These are phyloP conservation scores for Calocybe gangraenosa DNA, from an alignment of 768 basidiomycete genomes.

Conservation along the genomic window DNA sequence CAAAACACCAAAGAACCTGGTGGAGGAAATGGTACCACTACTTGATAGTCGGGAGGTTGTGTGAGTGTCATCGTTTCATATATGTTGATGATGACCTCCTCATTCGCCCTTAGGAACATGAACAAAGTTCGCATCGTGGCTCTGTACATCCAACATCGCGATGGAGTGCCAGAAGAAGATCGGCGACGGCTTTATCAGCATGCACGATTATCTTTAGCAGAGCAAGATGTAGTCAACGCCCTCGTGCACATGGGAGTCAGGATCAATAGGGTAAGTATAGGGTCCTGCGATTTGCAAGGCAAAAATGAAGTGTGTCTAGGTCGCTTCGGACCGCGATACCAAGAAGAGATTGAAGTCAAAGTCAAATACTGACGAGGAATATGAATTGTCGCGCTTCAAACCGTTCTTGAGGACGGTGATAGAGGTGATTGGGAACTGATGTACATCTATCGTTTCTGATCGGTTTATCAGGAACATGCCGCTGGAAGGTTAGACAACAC, in stretches of 20 bases:
- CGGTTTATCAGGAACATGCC: slow-evolving; percentile 66
- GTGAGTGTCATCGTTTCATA: slow-evolving; percentile 38
- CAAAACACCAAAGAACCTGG: slow-evolving; percentile 89
- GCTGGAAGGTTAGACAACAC: slow-evolving; percentile 71
- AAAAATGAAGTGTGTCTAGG: slow-evolving; percentile 34
- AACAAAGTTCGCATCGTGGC: slow-evolving; percentile 98
- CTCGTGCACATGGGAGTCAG: slow-evolving; percentile 78
- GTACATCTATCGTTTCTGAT: no score
- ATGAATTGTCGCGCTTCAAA: slow-evolving; percentile 92
- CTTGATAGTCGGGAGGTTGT: slow-evolving; percentile 82
- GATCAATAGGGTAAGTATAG: slow-evolving; percentile 66
- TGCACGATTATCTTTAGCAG: slow-evolving; percentile 78
- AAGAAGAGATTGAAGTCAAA: slow-evolving; percentile 84
- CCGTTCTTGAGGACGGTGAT: slow-evolving; percentile 78
- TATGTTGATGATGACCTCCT: slow-evolving; percentile 1
- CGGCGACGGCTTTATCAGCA: slow-evolving; percentile 93
- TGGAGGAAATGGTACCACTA: slow-evolving; percentile 98
- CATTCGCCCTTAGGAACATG: slow-evolving; percentile 48
- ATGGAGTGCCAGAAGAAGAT: slow-evolving; percentile 99
- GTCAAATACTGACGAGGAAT: slow-evolving; percentile 78
- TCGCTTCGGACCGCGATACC: slow-evolving; percentile 69
- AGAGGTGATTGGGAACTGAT: slow-evolving; percentile 48
- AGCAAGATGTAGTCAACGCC: slow-evolving; percentile 93
- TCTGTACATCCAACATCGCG: slow-evolving; percentile 89
- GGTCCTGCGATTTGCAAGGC: background rate